phyloP scores from a whole-genome alignment of 768 basidiomycete genomes.

The Russula ochroleuca region DNA sequence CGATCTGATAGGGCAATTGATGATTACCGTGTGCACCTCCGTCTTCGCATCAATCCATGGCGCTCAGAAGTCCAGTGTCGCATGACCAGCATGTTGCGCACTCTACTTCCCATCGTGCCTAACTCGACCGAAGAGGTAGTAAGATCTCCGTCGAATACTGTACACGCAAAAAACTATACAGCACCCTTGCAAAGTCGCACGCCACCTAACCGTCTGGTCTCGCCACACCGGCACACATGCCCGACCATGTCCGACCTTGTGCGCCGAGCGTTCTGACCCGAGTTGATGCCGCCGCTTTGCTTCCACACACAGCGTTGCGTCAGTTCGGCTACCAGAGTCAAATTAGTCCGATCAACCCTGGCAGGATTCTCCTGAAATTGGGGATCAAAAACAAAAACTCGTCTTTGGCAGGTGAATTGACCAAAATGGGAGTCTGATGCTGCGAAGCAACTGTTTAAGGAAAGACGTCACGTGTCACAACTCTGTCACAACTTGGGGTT shows the following conservation, averaged over 20 bases:
- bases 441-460: not conserved
- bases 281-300: not conserved
- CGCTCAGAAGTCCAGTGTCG: not conserved
- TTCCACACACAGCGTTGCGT: not conserved
- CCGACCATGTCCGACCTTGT: not conserved
- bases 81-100: not conserved
- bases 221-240: not conserved
- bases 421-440: not conserved
- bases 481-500: not conserved
- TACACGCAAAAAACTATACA: not conserved
- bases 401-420: conserved; percentile 1
- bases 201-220: not conserved
- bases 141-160: not conserved
- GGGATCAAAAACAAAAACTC: not conserved
- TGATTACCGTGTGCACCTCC: not conserved
- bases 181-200: not conserved
- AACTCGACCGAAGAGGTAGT: not conserved
- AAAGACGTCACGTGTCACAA: conserved; percentile 7
- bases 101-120: too few species aligned
- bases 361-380: not conserved
- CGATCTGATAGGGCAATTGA: conserved; percentile 7
- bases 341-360: not conserved
- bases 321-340: not conserved
- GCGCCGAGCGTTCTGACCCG: not conserved
- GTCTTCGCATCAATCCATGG: not conserved